Evolutionary conservation across 2,329 filamentous ascomycete genomes (phyloP).

Genomic region (Fusarium odoratissimum): DNA sequence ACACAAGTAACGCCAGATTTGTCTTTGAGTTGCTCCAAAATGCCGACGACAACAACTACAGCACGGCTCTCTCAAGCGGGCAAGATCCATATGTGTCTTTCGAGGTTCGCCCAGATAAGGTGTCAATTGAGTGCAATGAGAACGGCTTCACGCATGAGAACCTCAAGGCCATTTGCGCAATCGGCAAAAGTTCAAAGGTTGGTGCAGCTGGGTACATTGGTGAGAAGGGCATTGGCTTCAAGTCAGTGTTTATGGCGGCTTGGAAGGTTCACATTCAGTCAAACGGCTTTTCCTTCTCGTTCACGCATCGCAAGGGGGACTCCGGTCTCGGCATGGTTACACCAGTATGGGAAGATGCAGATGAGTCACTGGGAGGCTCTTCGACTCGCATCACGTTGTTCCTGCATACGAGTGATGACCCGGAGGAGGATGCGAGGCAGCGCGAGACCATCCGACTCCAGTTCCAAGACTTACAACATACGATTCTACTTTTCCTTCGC

Average conservation of each 20-base stretch:
- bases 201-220: conserved; percentile 58
- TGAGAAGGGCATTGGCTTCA: conserved; percentile 64
- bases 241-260: conserved; percentile 62
- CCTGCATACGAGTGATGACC: conserved; percentile 47
- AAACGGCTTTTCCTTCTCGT: conserved; percentile 57
- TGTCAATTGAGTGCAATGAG: conserved; percentile 64
- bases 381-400: conserved; percentile 54
- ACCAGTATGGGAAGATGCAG: conserved; percentile 53
- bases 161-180: conserved; percentile 58
- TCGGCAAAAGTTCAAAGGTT: conserved; percentile 60
- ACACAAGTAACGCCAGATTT: conserved; percentile 58
- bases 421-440: conserved; percentile 17
- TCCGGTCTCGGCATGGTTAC: conserved; percentile 64
- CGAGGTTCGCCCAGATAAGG: conserved; percentile 48
- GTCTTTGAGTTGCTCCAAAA: conserved; percentile 67
- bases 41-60: conserved; percentile 63
- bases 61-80: conserved; percentile 24
- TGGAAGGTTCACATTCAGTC: conserved; percentile 59
- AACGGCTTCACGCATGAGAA: conserved; percentile 57
- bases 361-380: conserved; percentile 12
- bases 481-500: conserved; percentile 56
- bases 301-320: conserved; percentile 53
- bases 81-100: conserved; percentile 51
- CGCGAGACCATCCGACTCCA: conserved; percentile 48
- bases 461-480: conserved; percentile 52